Evolutionary conservation across 202 grass and related monocot species (phyloP).

Genomic region (Digitaria exilis): DNA sequence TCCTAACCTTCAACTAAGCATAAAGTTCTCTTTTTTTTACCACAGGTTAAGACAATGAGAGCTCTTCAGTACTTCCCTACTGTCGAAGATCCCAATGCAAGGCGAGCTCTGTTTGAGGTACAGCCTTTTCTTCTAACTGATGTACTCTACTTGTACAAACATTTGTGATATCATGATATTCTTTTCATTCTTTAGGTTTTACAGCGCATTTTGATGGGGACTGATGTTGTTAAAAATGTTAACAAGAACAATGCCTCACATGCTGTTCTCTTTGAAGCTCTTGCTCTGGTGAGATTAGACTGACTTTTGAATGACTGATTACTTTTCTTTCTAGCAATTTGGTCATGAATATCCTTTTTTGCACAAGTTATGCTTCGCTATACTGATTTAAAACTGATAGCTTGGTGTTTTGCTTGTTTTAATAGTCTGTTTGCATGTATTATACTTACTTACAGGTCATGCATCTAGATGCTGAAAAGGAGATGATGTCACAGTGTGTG

Average conservation of each 20-base stretch:
- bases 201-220: constrained; percentile 99
- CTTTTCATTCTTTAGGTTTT: constrained; percentile 71
- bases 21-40: constrained; percentile 25
- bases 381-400: neutral
- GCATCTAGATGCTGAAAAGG: constrained; percentile 99
- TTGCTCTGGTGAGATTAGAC: constrained; percentile 75
- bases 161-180: constrained; percentile 33
- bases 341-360: neutral
- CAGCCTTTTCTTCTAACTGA: neutral
- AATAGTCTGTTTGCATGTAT: constrained; percentile 3
- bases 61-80: constrained; percentile 98
- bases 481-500: constrained; percentile 99
- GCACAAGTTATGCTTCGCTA: neutral
- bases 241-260: constrained; percentile 99
- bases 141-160: constrained; percentile 31
- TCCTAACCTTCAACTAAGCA: neutral
- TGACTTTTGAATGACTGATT: neutral
- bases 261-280: constrained; percentile 98
- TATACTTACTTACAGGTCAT: constrained; percentile 68
- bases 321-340: neutral
- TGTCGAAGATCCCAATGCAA: constrained; percentile 89
- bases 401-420: neutral
- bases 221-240: constrained; percentile 98
- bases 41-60: constrained; percentile 99
- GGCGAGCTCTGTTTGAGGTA: constrained; percentile 97